Percentiles rank a stretch among this genome's conserved stretches.
phyloP scores from a whole-genome alignment of 495 filamentous ascomycete genomes.

The Tuber brumale region DNA sequence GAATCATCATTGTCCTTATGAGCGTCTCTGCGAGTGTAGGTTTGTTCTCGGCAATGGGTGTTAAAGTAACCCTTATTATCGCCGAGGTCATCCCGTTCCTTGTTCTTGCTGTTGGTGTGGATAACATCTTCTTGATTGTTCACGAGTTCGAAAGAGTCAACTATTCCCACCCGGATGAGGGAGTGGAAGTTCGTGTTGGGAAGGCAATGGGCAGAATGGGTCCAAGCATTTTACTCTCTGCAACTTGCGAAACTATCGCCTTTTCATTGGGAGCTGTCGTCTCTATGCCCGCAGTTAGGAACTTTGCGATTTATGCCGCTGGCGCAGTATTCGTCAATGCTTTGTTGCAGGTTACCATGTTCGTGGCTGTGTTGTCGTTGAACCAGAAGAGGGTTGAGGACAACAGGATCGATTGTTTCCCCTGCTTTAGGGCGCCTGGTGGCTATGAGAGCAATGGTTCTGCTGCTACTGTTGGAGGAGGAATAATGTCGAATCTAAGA shows the following conservation, averaged over 20 bases:
- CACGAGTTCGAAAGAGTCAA: conserved; percentile 97
- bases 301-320: conserved; percentile 93
- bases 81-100: conserved; percentile 98
- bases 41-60: conserved; percentile 76
- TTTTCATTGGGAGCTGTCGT: conserved; percentile 90
- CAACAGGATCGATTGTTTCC: conserved; percentile 85
- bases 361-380: conserved; percentile 79
- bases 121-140: conserved; percentile 98
- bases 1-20: conserved; percentile 93
- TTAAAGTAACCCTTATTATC: conserved; percentile 94
- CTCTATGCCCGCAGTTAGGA: conserved; percentile 93
- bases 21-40: conserved; percentile 92
- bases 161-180: conserved; percentile 74
- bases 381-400: conserved; percentile 85
- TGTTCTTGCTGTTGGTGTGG: conserved; percentile 89
- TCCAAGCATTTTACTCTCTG: conserved; percentile 92
- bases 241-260: conserved; percentile 82
- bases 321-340: conserved; percentile 97
- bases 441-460: conserved; percentile 19
- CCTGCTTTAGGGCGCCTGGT: conserved; percentile 58
- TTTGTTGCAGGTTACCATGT: conserved; percentile 89
- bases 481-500: conserved; percentile 48
- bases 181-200: conserved; percentile 75
- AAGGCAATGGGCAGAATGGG: conserved; percentile 88
- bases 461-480: conserved; percentile 9